Evolutionary conservation across 164 flowering plant genomes (phyloP), one percentile per base, ranked within the genome.

Genomic region (Annona squamosa): DNA sequence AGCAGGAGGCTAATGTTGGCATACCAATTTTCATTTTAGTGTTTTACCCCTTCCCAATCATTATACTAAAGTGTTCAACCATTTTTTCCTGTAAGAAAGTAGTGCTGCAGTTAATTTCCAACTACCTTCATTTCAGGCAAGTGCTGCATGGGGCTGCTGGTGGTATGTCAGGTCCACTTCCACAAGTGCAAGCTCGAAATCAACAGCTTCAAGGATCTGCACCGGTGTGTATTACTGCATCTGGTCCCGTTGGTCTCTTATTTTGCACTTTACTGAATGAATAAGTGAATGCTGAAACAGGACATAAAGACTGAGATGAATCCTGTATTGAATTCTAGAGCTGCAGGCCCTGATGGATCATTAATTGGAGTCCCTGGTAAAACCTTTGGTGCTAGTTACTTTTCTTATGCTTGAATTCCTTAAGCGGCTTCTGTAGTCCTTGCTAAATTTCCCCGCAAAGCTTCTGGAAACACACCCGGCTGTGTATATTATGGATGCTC

Each of bases 121-220:
- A 41, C 0, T 26, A 46, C 4, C 43, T 69, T 71, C n/a, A 66
- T 78, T 80, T 70, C 87, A 95, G 99, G 87, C 99, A 90, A 87
- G 90, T 90, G 46, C 84, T 93, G 84, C 98, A 95, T 85, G 97
- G 96, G 72, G 19, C 92, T 18, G 86, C 92, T 71, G 92, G 95
- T 74, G 89, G 89, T 48, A 85, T 93, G 89, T 81, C 93, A 43
- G 86, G 85, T 59, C 77, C 82, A 77, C 85, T 84, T 77, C 90
- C 90, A 45, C 99, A 95, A 84, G 92, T 90, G 73, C 98, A 90
- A 85, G 79, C 87, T 79, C 88, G 99, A 64, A 87, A 80, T 77
- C 98, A 93, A 77, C 97, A 90, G 77, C 84, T 85, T 77, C 89
- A 91, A 0, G 98, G 89, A 63, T 83, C 92, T 69, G 80, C 91